Base-by-base conservation (phyloP, 768 basidiomycete species). In the Tylopilus rubrobrunneus region DNA sequence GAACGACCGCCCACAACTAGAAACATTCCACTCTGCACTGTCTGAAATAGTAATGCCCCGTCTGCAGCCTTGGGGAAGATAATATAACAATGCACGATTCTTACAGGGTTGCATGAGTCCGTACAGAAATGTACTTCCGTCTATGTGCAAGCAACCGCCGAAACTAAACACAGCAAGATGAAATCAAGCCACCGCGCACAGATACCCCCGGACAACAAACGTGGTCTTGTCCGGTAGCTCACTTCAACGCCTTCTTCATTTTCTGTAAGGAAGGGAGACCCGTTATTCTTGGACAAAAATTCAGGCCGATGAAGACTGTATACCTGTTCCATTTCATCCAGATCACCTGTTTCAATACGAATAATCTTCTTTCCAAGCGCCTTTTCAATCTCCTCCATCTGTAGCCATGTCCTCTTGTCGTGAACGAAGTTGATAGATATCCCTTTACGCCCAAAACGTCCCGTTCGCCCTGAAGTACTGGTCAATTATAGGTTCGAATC, bases 361-460 rank as follows among this genome's bases (percentile, higher is more conserved):
- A 85, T 82, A 56, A 98, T 98, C 63, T 81, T 78, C 70, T 80
- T 85, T 14, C 86, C 84, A 3, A 93, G 80, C 0, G 79, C 80
- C 62, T 85, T 78, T 74, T 95, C 89, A 55, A 99, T 97, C 64
- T 81, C 78, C 61, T 95, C 81, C 86, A 98, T 96, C 67, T 96
- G 89, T 63, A 79, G 53, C 85, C 89, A 94, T 7, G 94, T 93
- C 69, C 76, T 76, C 67, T 85, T 77, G 74, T 98, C 87, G 69
- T 98, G 92, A 14, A 98, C 95, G 66, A 99, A 98, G 71, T 97
- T 97, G 67, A 99, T 91, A 33, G 94, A 94, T 49, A 98, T 90
- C 5, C 97, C 97, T 70, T 92, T 93, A 43, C 97, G 86, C 51
- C 97, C 97, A 69, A 99, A 99, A 42, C 97, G 89, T 53, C 97